Base-by-base conservation (phyloP, 768 basidiomycete genomes). In the Amanita thiersii region DNA sequence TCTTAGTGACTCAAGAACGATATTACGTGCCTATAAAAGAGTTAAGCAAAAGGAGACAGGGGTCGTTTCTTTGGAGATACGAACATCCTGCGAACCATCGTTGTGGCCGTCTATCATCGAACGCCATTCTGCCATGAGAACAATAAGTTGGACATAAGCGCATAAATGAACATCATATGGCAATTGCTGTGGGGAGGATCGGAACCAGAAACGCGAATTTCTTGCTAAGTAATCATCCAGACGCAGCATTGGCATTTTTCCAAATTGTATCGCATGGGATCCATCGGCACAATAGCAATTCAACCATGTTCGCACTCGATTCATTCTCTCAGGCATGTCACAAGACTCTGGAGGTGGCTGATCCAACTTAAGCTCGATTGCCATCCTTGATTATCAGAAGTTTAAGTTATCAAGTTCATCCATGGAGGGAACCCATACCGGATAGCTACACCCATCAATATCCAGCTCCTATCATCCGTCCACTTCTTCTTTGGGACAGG, bases 231-330 rank as follows among this genome's bases (percentile, higher is more conserved):
- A 71, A 55, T 85, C 79, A 51, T 86, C 79, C 23, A 78, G 65
- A 28, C 62, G 63, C 11, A 86, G 64, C 63, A 81, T 79, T 33
- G 77, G 75, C 32, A 79, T 72, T 52, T 85, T 86, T 8, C 84
- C 85, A 52, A 81, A 80, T 54, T 86, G 77, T 33, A 79, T 77
- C n/a, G 81, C 76, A 51, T 81, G 70, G 24, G 81, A 83, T 4
- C 78, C 76, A 53, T 89, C 86, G 41, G 82, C 73, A 48, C 81
- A 79, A 55, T 76, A 84, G 55, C 81, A 86, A 52, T 78, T 77
- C 41, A 86, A 63, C 83, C 84, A 87, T 18, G 79, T 81, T 45
- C 86, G 67, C 19, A 75, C 76, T 29, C 83, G 69, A 52, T 89
- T 87, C 28, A 81, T 63, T 17, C 69, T 66, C 65, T 86, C 82